phyloP scores from a whole-genome alignment of 345 rosid species.

The Ailanthus altissimus region DNA sequence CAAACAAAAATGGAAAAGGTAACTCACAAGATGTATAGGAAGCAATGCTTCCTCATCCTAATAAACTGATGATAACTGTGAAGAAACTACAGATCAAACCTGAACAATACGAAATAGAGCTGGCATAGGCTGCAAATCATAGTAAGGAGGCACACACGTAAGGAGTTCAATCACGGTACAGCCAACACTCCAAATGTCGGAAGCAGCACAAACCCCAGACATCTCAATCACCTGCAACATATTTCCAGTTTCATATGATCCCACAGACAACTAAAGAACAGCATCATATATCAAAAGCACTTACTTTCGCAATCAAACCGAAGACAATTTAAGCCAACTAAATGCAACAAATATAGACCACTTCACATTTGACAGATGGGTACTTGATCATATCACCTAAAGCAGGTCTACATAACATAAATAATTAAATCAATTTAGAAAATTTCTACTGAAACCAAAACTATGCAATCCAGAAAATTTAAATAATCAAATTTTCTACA shows the following conservation, averaged over 20 bases:
- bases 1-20: not conserved
- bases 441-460: not conserved
- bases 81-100: conserved; percentile 47
- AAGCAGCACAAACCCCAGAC: conserved; percentile 99
- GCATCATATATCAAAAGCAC: not conserved
- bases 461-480: not conserved
- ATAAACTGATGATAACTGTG: conserved; percentile 1
- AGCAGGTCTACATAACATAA: not conserved
- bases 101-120: conserved; percentile 98
- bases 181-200: conserved; percentile 99
- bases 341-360: not conserved
- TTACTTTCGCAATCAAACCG: not conserved
- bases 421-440: not conserved
- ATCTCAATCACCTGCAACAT: conserved; percentile 91
- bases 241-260: conserved; percentile 24
- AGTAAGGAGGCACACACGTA: conserved; percentile 97
- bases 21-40: conserved; percentile 16
- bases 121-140: conserved; percentile 96
- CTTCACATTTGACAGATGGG: not conserved
- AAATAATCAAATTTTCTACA: not conserved
- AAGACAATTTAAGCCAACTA: not conserved
- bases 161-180: conserved; percentile 98
- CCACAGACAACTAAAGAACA: conserved; percentile 1
- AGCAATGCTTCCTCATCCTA: not conserved
- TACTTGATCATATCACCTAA: not conserved